Conservation (phyloP, 345 rosid species). For the Microcos paniculata region DNA sequence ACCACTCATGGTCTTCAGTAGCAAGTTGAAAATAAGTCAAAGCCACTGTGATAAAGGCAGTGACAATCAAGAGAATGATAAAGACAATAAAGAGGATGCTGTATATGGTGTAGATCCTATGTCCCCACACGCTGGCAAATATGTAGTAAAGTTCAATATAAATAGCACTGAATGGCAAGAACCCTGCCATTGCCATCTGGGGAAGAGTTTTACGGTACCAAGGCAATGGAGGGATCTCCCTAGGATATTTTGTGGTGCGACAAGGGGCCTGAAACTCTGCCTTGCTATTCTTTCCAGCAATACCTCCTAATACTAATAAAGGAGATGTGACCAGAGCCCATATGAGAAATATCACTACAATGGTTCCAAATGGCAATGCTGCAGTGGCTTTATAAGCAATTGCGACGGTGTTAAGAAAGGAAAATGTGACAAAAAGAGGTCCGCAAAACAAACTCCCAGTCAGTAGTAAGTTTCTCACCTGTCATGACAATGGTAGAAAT, state of each 20-base stretch:
- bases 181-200: slow-evolving; percentile 61
- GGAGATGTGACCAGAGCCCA: slow-evolving; percentile 52
- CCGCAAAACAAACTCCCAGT: slow-evolving; percentile 47
- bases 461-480: slow-evolving; percentile 48
- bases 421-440: slow-evolving; percentile 46
- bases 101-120: slow-evolving; percentile 51
- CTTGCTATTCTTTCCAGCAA: slow-evolving; percentile 55
- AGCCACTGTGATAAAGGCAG: slow-evolving; percentile 49
- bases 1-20: slow-evolving; percentile 58
- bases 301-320: slow-evolving; percentile 50
- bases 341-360: slow-evolving; percentile 49
- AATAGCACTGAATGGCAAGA: slow-evolving; percentile 58
- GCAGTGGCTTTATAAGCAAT: slow-evolving; percentile 53
- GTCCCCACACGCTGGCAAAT: slow-evolving; percentile 64
- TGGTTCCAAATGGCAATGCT: slow-evolving; percentile 51
- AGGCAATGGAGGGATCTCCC: slow-evolving; percentile 53
- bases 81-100: slow-evolving; percentile 56
- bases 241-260: slow-evolving; percentile 50
- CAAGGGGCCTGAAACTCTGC: slow-evolving; percentile 59
- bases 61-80: slow-evolving; percentile 53
- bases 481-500: slow-evolving; percentile 10
- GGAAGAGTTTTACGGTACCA: slow-evolving; percentile 49
- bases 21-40: slow-evolving; percentile 59
- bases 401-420: slow-evolving; percentile 50
- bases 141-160: slow-evolving; percentile 57